Evolutionary conservation across 306 rosid species (phyloP), one percentile per base, ranked within the genome.

Genomic region (Herpetospermum pedunculosum): DNA sequence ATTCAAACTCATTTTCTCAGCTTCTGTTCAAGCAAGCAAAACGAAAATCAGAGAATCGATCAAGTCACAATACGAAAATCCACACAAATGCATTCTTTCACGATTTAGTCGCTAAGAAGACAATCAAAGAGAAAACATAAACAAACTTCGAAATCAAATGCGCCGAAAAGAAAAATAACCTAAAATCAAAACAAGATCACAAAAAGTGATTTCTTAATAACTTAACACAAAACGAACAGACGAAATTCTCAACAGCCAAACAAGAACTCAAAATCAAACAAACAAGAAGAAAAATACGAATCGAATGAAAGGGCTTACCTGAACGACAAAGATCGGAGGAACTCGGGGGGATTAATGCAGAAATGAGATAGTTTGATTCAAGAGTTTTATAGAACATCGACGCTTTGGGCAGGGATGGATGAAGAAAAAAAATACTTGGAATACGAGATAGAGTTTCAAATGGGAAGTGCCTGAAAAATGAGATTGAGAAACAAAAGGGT

Each of bases 1-100:
- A 82, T 78, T 63, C 92, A 87, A 79, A 95, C 88, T 78, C 65
- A 54, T 30, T 23, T 41, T 58, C 40, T 11, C 32, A 35, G 15
- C 54, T 57, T 43, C 52, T 26, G 16, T 16, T 16, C 32, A 10
- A 28, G 70, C 44, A 74, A 74, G 48, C 26, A 40, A 57, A 43
- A 46, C 40, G 4, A 69, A 43, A 68, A 44, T 15, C 52, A 46
- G 1, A 69, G 55, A 26, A 30, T 41, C 14, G 26, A 69, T 46
- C 55, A 28, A 62, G 4, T 16, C 18, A 58, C n/a, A 29, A 15
- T 29, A 58, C 8, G 19, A 5, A 14, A 67, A 21, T 41, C 48
- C 70, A 23, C 53, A 40, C 0, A 41, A 43, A 13, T 23, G 73
- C 53, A 14, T 0, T 3, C 73, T 4, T 41, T 67, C 35, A 41